Base-by-base conservation (phyloP, 805 yeast genomes). In the Nakazawaea ishiwadae region DNA sequence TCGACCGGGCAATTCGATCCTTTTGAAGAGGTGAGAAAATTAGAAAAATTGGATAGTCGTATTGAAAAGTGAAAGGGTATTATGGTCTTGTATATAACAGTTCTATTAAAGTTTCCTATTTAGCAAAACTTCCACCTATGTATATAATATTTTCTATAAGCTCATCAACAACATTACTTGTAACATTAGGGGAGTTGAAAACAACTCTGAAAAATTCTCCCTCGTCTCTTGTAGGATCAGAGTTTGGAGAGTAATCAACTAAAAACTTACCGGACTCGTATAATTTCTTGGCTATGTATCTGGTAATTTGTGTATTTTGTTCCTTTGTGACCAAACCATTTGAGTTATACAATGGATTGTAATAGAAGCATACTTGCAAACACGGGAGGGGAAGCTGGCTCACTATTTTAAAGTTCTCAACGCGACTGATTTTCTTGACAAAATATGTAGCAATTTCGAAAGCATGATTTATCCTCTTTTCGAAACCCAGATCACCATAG, bases 141-240 rank as follows among this genome's bases (percentile, higher is more conserved):
- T 45, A 32, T 24, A 66, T 55, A 21, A 75, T 67, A 14, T 58
- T 52, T 1, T 51, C 60, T 7, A 75, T 59, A 24, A 78, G 57
- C 37, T 59, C 65, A 50, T 77, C 81, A 15, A 74, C 63, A 0
- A 65, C 55, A n/a, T 48, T 59, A 33, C 63, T 63, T 11, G 71
- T 60, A 2, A 78, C 69, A 15, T 59, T 65, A 2, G 95, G 93
- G 39, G 89, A 77, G 58, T 83, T 83, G 60, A 87, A 79, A 5
- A 87, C 96, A 11, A 84, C 91, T 42, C 96, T 67, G 68, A 86
- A 86, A 55, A 87, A 87, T 59, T 85, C 93, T 5, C 95, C 95
- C 5, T 60, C 52, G 32, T 57, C 66, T 23, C 28, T 37, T 9
- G 34, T 10, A 8, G 32, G 33, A 31, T 73, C 72, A 1, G 77